These are phyloP conservation scores for Leccinum proximum DNA, from an alignment of 1,284 basidiomycete genomes.

Conservation along the genomic window DNA sequence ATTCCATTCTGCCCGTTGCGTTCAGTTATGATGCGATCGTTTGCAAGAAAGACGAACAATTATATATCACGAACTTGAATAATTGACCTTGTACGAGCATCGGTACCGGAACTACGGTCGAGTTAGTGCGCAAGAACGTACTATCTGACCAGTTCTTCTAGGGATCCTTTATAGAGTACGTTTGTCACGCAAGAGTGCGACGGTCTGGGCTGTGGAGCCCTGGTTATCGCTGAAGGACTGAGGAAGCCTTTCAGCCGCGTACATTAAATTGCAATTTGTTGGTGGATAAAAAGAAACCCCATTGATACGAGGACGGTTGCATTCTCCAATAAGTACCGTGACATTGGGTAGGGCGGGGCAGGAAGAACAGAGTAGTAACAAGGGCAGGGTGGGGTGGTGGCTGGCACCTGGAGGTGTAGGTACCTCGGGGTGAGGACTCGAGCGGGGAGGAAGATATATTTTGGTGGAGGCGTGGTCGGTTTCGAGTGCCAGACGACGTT, in stretches of 20 bases:
- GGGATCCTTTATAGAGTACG: not conserved
- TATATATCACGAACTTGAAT: too few species aligned
- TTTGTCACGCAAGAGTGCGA: too few species aligned
- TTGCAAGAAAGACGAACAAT: too few species aligned
- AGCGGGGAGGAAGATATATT: too few species aligned
- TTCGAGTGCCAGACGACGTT: constrained; percentile 36
- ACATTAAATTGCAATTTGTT: not conserved
- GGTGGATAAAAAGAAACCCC: not conserved
- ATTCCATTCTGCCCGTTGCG: too few species aligned
- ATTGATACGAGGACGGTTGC: not conserved
- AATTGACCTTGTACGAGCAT: not conserved
- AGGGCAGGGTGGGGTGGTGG: not conserved
- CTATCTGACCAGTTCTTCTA: not conserved
- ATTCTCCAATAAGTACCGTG: not conserved
- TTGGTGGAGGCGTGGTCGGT: not conserved
- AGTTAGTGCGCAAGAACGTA: not conserved
- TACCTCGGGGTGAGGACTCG: too few species aligned
- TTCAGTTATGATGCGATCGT: too few species aligned
- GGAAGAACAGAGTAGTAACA: not conserved
- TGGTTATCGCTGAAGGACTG: not conserved
- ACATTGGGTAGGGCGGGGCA: not conserved
- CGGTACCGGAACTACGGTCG: not conserved
- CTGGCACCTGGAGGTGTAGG: too few species aligned
- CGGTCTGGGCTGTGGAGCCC: not conserved
- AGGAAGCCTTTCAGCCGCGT: not conserved